Evolutionary conservation across 257 asterid genomes (phyloP).

Genomic region (Orobanche coerulescens): DNA sequence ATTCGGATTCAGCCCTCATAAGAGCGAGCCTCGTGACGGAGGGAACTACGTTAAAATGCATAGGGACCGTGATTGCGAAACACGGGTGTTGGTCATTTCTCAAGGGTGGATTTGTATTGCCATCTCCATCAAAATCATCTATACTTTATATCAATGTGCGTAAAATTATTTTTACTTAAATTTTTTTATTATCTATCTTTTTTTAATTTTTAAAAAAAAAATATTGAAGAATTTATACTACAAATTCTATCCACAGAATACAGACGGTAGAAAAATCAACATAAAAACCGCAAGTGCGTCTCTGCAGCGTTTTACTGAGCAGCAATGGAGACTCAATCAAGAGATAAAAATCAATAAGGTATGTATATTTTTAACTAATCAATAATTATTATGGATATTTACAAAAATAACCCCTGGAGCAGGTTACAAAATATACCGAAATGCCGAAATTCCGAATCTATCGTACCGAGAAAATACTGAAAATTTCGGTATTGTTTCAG

Average conservation of each 20-base stretch:
- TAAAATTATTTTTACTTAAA: not conserved
- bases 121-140: slow-evolving; percentile 40
- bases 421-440: too few species aligned
- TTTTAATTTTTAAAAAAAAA: too few species aligned
- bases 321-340: slow-evolving; percentile 54
- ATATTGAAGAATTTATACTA: not conserved
- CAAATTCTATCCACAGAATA: slow-evolving; percentile 14
- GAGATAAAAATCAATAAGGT: slow-evolving; percentile 43
- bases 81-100: slow-evolving; percentile 73
- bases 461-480: too few species aligned
- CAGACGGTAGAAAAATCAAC: slow-evolving; percentile 12
- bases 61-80: slow-evolving; percentile 57
- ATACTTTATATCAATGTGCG: slow-evolving; percentile 39
- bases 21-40: slow-evolving; percentile 41
- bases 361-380: not conserved
- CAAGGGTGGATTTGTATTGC: slow-evolving; percentile 61
- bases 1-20: slow-evolving; percentile 31
- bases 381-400: too few species aligned
- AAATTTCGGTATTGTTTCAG: too few species aligned
- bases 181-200: too few species aligned
- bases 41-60: slow-evolving; percentile 29
- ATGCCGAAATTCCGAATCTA: too few species aligned
- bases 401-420: too few species aligned
- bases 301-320: slow-evolving; percentile 50
- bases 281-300: slow-evolving; percentile 36